These are phyloP conservation scores for Glycine tomentella DNA, from an alignment of 306 rosid species.

Conservation along the genomic window DNA sequence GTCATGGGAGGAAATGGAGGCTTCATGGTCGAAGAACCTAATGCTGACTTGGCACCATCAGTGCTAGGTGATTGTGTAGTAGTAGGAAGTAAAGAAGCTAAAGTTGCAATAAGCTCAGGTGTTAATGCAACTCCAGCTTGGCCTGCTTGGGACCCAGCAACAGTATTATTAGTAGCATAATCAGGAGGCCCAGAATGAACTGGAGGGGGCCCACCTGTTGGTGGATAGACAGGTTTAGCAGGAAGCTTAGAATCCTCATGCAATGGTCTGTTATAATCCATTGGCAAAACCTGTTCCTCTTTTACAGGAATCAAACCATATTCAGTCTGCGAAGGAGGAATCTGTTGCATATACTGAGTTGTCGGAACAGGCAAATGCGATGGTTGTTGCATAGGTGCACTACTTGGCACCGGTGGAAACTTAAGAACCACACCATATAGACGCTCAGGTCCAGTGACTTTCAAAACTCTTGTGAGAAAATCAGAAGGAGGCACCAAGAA, in stretches of 20 bases:
- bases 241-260: constrained; percentile 73
- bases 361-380: constrained; percentile 62
- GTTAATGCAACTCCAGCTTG: constrained; percentile 83
- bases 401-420: constrained; percentile 72
- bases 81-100: constrained; percentile 80
- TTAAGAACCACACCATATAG: constrained; percentile 96
- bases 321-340: constrained; percentile 65
- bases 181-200: constrained; percentile 68
- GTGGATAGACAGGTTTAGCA: constrained; percentile 59
- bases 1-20: constrained; percentile 63
- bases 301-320: constrained; percentile 61
- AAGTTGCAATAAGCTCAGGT: constrained; percentile 95
- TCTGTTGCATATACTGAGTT: constrained; percentile 71
- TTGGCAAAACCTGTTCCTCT: constrained; percentile 67
- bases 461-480: constrained; percentile 82
- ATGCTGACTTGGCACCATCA: constrained; percentile 62
- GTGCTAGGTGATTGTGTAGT: constrained; percentile 64
- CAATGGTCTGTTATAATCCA: constrained; percentile 71
- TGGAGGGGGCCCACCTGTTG: constrained; percentile 57
- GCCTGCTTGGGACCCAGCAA: constrained; percentile 72
- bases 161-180: constrained; percentile 57
- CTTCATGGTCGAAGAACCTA: constrained; percentile 58
- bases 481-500: constrained; percentile 99
- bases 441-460: constrained; percentile 94
- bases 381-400: constrained; percentile 63